Evolutionary conservation across 371 early-diverging fungal genomes (phyloP), one percentile per base, ranked within the genome.

Genomic region (Mucor mucedo): DNA sequence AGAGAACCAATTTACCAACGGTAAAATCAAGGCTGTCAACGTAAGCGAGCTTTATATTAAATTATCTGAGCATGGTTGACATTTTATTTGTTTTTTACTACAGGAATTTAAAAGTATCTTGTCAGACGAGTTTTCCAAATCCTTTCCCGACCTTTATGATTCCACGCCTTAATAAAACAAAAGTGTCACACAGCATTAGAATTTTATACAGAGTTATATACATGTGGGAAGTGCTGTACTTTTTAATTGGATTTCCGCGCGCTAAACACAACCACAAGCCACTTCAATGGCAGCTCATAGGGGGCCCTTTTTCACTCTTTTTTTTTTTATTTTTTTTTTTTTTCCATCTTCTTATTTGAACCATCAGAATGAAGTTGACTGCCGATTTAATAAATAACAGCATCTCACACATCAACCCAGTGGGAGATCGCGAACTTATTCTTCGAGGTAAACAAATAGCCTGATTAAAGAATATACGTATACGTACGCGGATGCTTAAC

Each of bases 381-480:
- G 86, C 91, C 30, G 94, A 93, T 42, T 73, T 95, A 50, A 84
- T 95, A 48, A 63, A 82, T 40, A 78, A 83, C 30, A 85, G 96
- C 42, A 76, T 87, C 39, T 84, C 91, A 42, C 90, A 79, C 55
- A 82, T 95, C 35, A 97, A 97, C 74, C 83, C 97, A 5, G 73
- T 96, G 16, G 89, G 89, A 72, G 97, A 97, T 74, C 80, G 94
- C 50, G 96, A 95, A 73, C 84, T 98, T 52, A 91, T 94, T 67
- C 76, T 98, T 44, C 81, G 95, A 82, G 93, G 93, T 94, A 75
- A 33, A n/a, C n/a, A 5, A 40, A 8, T 42, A 11, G 14, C 21
- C 21, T 21, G 21, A 21, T 21, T 21, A 44, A 44, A 42, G 16
- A 44, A 44, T n/a, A 13, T 5, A 52, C 52, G 35, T 33, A n/a